These are phyloP conservation scores for Candida schatavii DNA, from an alignment of 805 yeast species.

Conservation along the genomic window DNA sequence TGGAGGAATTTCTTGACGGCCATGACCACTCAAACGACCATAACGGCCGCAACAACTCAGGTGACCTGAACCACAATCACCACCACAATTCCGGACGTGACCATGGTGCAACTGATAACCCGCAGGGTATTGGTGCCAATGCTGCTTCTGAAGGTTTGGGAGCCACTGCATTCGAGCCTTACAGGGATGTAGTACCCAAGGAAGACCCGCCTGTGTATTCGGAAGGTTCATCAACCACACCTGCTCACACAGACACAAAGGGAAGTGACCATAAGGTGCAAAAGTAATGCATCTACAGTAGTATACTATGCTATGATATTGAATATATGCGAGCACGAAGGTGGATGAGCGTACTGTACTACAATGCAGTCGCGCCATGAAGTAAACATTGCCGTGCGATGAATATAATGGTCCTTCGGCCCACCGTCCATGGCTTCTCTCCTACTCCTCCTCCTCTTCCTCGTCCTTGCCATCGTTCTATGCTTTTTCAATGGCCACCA, in stretches of 20 bases:
- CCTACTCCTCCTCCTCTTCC: too few relatives aligned
- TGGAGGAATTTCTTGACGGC: neutral
- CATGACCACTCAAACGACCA: neutral
- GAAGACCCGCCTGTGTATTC: slow-evolving; percentile 3
- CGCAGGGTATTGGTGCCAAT: neutral
- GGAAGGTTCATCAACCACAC: slow-evolving; percentile 1
- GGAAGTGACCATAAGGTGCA: slow-evolving; percentile 3
- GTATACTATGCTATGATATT: too few relatives aligned
- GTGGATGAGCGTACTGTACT: too few relatives aligned
- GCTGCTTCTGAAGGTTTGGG: neutral
- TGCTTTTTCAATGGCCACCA: slow-evolving; percentile 64
- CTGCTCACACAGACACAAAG: neutral
- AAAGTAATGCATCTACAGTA: too few relatives aligned
- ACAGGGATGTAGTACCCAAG: neutral
- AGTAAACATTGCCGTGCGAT: too few relatives aligned
- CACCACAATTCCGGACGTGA: neutral
- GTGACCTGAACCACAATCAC: neutral
- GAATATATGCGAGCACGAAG: too few relatives aligned
- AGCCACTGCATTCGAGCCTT: neutral
- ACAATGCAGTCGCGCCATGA: too few relatives aligned
- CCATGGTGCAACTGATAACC: neutral
- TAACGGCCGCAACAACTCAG: too few relatives aligned
- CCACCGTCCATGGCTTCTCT: too few relatives aligned
- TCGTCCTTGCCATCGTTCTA: too few relatives aligned
- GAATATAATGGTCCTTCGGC: too few relatives aligned